Percentiles rank a stretch among this genome's conserved stretches.
Conservation (phyloP, 2,329 filamentous ascomycete genomes). For the Fusarium sterilihyphosum region DNA sequence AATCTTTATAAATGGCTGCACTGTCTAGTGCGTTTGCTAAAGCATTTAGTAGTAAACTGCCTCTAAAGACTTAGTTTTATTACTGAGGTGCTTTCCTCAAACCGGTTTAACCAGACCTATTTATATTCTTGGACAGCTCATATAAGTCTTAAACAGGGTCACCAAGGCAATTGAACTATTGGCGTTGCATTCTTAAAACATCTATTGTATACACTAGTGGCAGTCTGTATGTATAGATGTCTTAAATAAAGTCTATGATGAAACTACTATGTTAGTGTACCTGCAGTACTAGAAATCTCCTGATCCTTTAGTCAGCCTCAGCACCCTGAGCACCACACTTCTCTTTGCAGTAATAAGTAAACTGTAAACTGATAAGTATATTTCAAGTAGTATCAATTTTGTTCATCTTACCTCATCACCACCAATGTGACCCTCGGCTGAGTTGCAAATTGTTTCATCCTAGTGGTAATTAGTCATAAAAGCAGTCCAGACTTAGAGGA, state of each 20-base stretch:
- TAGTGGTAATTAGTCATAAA: background rate
- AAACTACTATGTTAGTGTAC: too few species aligned
- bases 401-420: background rate
- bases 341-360: background rate
- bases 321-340: background rate
- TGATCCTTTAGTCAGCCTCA: background rate
- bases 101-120: too few species aligned
- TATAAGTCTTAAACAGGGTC: too few species aligned
- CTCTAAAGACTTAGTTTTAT: too few species aligned
- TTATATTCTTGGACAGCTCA: too few species aligned
- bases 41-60: too few species aligned
- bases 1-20: rapidly evolving
- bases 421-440: background rate
- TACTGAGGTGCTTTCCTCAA: too few species aligned
- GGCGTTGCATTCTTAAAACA: rapidly evolving
- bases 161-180: too few species aligned
- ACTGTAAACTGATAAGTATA: background rate
- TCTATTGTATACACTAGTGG: too few species aligned
- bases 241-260: too few species aligned
- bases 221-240: rapidly evolving
- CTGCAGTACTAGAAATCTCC: too few species aligned
- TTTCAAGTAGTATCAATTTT: rapidly evolving
- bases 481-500: background rate
- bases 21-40: too few species aligned
- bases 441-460: background rate